Base-by-base conservation (phyloP, 1,284 basidiomycete species). In the Naganishia sp. region DNA sequence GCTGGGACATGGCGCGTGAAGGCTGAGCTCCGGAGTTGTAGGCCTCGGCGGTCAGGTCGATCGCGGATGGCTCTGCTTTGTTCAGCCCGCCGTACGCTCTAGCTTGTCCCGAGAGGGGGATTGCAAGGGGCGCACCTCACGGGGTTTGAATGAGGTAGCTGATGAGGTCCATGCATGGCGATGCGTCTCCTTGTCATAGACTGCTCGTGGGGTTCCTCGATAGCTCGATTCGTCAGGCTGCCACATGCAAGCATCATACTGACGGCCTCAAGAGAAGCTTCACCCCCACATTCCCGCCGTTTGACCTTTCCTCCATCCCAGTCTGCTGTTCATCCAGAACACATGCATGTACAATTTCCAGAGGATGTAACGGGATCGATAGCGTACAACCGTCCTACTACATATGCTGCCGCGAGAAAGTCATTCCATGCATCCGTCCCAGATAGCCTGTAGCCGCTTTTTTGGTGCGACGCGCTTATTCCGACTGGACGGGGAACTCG, bases 401-500 rank as follows among this genome's bases (percentile, higher is more conserved):
- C 58, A 61, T 61, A 61, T 61, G 58, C 58, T 51, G 58, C 47
- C 39, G 46, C 45, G 46, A 31, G 43, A 39, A 49, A 49, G 42
- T 61, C 32, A 50, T 61, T 32, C 35, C 47, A 41, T 41, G 31
- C 35, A 51, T 50, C 32, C 50, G 35, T 61, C 58, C 47, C 46
- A 42, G 58, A 61, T 21, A 45, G 32, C 57, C 18, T 35, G 47
- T 39, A 39, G 47, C 11, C 47, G 21, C 28, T 39, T 39, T 32
- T 32, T 23, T 17, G 31, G 17, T 32, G 58, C 58, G 58, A 61
- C 47, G 39, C 41, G 58, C 46, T 61, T 66, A 57, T 52, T 67
- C 58, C 47, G 49, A 47, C 67, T 68, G 64, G 46, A 63, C 61
- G 54, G 64, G 64, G 67, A 68, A 78, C 76, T 79, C 78, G 70